phyloP scores from a whole-genome alignment of 441 rosid species.

The Erodium trifolium region DNA sequence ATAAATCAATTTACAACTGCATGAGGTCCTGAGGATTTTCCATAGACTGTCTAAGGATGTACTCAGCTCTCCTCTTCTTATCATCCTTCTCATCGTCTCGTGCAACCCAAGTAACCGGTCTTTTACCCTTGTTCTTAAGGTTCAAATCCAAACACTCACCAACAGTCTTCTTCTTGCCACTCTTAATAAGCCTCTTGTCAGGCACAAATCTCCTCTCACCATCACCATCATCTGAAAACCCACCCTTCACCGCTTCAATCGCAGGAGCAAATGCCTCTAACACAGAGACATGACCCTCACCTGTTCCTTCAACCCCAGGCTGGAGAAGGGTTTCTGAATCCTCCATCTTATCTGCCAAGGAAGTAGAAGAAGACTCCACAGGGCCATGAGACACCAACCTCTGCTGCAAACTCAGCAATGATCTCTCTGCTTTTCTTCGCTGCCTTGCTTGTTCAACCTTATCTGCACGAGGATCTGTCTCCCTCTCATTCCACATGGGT shows the following conservation, averaged over 20 bases:
- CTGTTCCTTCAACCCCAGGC: conserved; percentile 13
- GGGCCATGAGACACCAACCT: conserved; percentile 47
- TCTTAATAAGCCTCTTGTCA: conserved; percentile 32
- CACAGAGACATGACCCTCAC: conserved; percentile 36
- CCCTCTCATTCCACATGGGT: conserved; percentile 74
- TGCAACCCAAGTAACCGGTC: conserved; percentile 30
- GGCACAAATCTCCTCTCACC: conserved; percentile 45
- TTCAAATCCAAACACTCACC: conserved; percentile 51
- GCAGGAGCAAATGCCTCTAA: conserved; percentile 76
- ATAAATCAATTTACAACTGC: conserved; percentile 47
- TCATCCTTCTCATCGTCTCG: conserved; percentile 92
- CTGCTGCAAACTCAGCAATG: conserved; percentile 79
- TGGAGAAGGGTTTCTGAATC: conserved; percentile 18
- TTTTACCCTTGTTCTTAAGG: conserved; percentile 45
- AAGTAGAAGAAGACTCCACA: conserved; percentile 29
- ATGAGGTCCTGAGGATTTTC: conserved; percentile 86
- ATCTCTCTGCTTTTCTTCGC: conserved; percentile 78
- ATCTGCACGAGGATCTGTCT: conserved; percentile 58
- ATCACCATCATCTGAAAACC: conserved; percentile 34
- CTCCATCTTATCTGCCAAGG: conserved; percentile 17
- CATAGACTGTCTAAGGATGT: conserved; percentile 68
- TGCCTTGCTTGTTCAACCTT: conserved; percentile 85
- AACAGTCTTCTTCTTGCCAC: conserved; percentile 8
- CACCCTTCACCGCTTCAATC: conserved; percentile 52
- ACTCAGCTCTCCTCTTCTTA: conserved; percentile 90